Conservation (phyloP, 2,329 filamentous ascomycete genomes). For the Penicillium freii region DNA sequence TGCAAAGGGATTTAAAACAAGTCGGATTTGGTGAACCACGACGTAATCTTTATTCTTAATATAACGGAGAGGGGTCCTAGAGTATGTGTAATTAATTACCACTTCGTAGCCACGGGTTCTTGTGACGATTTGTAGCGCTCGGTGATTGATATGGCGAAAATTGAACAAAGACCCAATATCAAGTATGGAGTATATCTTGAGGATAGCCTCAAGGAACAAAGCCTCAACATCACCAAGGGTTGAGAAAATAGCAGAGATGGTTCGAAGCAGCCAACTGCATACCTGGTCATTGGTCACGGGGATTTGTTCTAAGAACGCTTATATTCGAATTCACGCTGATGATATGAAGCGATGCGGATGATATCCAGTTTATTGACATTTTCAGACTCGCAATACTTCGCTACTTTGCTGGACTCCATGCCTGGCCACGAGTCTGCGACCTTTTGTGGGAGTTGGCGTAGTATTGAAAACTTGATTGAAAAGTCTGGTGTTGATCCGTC, state of each 20-base stretch:
- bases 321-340: background rate
- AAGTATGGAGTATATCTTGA: background rate
- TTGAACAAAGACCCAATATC: background rate
- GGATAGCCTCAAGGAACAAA: background rate
- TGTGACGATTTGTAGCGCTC: background rate
- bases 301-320: background rate
- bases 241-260: background rate
- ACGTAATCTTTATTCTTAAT: background rate
- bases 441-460: too few species aligned
- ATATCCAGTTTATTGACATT: background rate
- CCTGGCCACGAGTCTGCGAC: too few species aligned
- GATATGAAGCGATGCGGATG: background rate
- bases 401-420: background rate
- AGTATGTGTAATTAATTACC: background rate
- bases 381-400: background rate
- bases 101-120: background rate
- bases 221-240: background rate
- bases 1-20: background rate
- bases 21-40: background rate
- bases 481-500: too few species aligned
- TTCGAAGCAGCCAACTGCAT: background rate
- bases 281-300: background rate
- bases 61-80: background rate
- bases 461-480: too few species aligned
- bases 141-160: background rate